Base-by-base conservation (phyloP, 108 stramenopile genomes). In the Skeletonema menzelii region DNA sequence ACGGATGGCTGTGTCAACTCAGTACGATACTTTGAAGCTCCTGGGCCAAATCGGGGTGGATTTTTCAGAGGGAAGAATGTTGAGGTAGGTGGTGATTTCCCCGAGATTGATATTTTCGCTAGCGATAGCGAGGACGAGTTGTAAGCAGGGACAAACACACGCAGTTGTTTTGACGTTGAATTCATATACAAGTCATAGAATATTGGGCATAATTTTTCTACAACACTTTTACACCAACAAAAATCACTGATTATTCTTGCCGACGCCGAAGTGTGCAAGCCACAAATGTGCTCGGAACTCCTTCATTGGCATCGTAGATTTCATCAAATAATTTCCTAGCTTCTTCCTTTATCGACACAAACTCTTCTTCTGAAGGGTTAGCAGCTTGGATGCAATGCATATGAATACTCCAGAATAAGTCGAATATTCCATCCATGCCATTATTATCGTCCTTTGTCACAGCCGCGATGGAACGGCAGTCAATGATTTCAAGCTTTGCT, bases 51-150 rank as follows among this genome's bases (percentile, higher is more conserved):
- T 60, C 77, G 84, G 61, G 94, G 88, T 40, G 87, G 89, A 6
- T 93, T 93, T 72, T 82, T 90, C 27, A 80, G 94, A 27, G 90
- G 90, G 3, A 88, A 83, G 49, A 93, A 93, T 65, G 91, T 95
- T 0, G 63, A 83, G 76, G 85, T 74, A 32, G 94, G 94, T 44
- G 94, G 94, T 44, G 88, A 95, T 67, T 95, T 85, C 82, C 91
- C 91, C 8, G 94, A 93, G 69, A 76, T 85, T 55, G 90, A 95
- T 64, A 72, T 93, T 13, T 82, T 93, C 55, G 87, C 84, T 34
- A 86, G 87, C 49, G 84, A 84, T 40, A 76, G 75, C 66, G 77
- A 82, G 56, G 84, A 86, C 28, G 82, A 83, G 59, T 60, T 77
- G 57, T 77, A 69, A 40, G 26, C 20, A 58, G 57, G 35, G 35